Conservation (phyloP, 108 stramenopile species). For the Nannochloropsis oceanica region DNA sequence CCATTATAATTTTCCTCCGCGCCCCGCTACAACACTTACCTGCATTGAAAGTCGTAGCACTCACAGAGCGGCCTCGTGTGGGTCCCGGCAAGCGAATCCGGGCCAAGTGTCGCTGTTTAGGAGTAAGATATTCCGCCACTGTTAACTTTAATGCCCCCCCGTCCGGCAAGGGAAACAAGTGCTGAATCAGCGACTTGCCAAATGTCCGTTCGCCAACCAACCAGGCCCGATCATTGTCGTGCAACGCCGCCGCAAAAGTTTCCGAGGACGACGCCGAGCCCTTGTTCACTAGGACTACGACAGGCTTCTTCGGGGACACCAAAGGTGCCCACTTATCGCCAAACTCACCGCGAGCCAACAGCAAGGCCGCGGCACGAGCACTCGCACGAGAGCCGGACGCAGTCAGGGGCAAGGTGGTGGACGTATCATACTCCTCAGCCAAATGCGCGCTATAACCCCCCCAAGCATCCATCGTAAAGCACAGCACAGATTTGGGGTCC, state of each 20-base stretch:
- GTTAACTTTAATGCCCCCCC: constrained; percentile 63
- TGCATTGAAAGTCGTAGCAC: not conserved
- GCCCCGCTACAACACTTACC: not conserved
- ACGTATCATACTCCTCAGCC: not conserved
- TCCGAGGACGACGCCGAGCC: constrained; percentile 1
- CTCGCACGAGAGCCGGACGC: not conserved
- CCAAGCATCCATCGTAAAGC: not conserved
- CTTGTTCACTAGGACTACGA: constrained; percentile 1
- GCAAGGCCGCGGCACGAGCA: not conserved
- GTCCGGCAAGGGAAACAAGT: constrained; percentile 29
- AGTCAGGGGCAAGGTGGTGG: not conserved
- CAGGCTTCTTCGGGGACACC: not conserved
- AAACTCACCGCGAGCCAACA: not conserved
- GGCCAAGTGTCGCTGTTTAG: constrained; percentile 50
- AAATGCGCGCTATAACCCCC: not conserved
- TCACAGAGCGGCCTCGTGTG: not conserved
- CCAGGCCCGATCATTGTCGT: not conserved
- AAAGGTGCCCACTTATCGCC: not conserved
- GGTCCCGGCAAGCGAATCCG: not conserved
- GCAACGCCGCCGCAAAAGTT: not conserved
- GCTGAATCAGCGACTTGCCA: constrained; percentile 5
- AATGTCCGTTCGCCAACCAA: not conserved
- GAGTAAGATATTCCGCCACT: constrained; percentile 63
- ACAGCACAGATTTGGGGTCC: not conserved
- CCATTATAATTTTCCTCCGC: too few relatives aligned